Conservation (phyloP, 78 protist genomes). For the Blattamonas nauphoetae region DNA sequence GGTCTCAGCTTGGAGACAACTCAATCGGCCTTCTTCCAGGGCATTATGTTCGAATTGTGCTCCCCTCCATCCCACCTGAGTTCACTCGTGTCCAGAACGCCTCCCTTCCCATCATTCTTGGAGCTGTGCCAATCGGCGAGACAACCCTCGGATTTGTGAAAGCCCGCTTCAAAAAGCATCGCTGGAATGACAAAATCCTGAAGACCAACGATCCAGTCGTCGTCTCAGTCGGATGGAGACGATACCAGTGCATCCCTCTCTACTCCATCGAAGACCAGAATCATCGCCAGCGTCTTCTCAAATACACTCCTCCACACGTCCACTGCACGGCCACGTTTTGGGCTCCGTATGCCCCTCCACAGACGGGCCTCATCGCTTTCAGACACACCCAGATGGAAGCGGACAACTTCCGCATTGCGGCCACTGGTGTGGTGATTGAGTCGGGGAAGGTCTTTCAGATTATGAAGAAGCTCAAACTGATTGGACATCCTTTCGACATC, state of each 20-base stretch:
- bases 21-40: conserved; percentile 59
- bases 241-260: conserved; percentile 58
- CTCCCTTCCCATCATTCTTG: conserved; percentile 67
- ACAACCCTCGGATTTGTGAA: conserved; percentile 65
- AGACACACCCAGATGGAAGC: background rate
- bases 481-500: conserved; percentile 77
- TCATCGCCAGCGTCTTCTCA: conserved; percentile 73
- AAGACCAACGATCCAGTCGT: conserved; percentile 91
- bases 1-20: background rate
- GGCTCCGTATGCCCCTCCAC: conserved; percentile 66
- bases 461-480: conserved; percentile 92
- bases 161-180: conserved; percentile 83
- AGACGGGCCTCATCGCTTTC: conserved; percentile 40
- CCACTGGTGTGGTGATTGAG: conserved; percentile 85
- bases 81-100: conserved; percentile 24
- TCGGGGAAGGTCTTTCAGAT: conserved; percentile 51
- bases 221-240: conserved; percentile 93
- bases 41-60: conserved; percentile 76
- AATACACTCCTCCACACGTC: conserved; percentile 96
- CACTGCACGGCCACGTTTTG: conserved; percentile 87
- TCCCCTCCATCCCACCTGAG: conserved; percentile 79
- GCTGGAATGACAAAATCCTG: conserved; percentile 82
- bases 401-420: conserved; percentile 74
- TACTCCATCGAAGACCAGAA: conserved; percentile 55
- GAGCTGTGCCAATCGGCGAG: conserved; percentile 80